Conservation (phyloP, 148 eudicot species). For the Vaccinium darrowii region DNA sequence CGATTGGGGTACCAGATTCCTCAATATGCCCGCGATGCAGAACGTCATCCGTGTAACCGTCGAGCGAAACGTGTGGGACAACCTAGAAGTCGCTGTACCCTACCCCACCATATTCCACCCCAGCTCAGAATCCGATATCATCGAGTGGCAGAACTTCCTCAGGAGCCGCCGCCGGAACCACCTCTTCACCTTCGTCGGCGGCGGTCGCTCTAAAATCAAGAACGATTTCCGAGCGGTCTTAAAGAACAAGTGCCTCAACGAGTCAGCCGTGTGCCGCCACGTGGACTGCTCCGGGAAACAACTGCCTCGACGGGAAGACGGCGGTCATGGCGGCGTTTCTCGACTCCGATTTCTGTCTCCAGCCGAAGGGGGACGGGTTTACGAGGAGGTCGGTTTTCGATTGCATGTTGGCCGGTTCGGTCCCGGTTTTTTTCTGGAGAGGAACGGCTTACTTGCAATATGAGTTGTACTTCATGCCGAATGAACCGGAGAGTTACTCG, state of each 20-base stretch:
- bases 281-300: slow-evolving; percentile 43
- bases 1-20: slow-evolving; percentile 58
- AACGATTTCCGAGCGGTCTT: slow-evolving; percentile 36
- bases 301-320: slow-evolving; percentile 31
- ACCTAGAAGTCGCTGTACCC: slow-evolving; percentile 62
- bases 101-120: slow-evolving; percentile 94
- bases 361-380: slow-evolving; percentile 56
- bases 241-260: slow-evolving; percentile 30
- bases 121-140: slow-evolving; percentile 29
- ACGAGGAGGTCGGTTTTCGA: slow-evolving; percentile 51
- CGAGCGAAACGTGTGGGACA: slow-evolving; percentile 59
- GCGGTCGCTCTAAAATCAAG: slow-evolving; percentile 20
- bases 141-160: slow-evolving; percentile 61
- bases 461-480: slow-evolving; percentile 65
- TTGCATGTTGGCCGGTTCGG: slow-evolving; percentile 59
- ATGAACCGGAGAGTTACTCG: slow-evolving; percentile 77
- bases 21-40: slow-evolving; percentile 47
- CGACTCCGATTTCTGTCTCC: slow-evolving; percentile 50
- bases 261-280: slow-evolving; percentile 27
- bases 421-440: slow-evolving; percentile 50
- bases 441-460: slow-evolving; percentile 81
- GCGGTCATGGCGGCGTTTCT: slow-evolving; percentile 29
- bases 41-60: slow-evolving; percentile 54
- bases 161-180: slow-evolving; percentile 34
- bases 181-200: slow-evolving; percentile 41